Evolutionary conservation across 768 basidiomycete genomes (phyloP).

Genomic region (Trametes sanguinea): DNA sequence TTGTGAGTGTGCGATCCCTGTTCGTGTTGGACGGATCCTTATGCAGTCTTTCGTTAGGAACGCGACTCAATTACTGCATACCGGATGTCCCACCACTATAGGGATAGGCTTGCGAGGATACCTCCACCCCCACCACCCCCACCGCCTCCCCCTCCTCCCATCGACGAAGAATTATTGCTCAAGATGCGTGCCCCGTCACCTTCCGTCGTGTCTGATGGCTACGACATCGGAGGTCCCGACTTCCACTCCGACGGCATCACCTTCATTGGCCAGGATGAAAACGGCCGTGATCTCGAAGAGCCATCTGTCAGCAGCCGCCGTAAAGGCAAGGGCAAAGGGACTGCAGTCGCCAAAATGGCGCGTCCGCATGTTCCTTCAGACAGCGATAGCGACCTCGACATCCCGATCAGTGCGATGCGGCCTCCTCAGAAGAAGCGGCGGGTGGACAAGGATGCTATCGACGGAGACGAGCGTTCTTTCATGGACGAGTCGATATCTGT

Average conservation of each 20-base stretch:
- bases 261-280: conserved; percentile 49
- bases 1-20: conserved; percentile 44
- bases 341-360: conserved; percentile 46
- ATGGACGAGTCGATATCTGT: conserved; percentile 40
- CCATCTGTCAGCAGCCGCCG: conserved; percentile 33
- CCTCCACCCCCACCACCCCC: conserved; percentile 45
- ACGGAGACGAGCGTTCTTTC: conserved; percentile 50
- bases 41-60: conserved; percentile 45
- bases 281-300: conserved; percentile 58
- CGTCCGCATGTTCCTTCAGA: conserved; percentile 55
- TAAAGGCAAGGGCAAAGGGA: conserved; percentile 49
- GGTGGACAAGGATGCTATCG: conserved; percentile 50
- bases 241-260: conserved; percentile 21
- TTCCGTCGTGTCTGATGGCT: conserved; percentile 28
- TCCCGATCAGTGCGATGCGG: conserved; percentile 42
- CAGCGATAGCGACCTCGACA: conserved; percentile 58
- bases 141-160: conserved; percentile 32
- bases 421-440: conserved; percentile 65
- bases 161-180: conserved; percentile 38
- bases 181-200: conserved; percentile 40
- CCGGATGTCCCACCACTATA: conserved; percentile 60
- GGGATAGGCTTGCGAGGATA: conserved; percentile 47
- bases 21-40: too few relatives aligned
- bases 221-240: conserved; percentile 30
- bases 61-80: conserved; percentile 66